Conservation (phyloP, 2,329 filamentous ascomycete genomes). For the Hymenoscyphus albidus region DNA sequence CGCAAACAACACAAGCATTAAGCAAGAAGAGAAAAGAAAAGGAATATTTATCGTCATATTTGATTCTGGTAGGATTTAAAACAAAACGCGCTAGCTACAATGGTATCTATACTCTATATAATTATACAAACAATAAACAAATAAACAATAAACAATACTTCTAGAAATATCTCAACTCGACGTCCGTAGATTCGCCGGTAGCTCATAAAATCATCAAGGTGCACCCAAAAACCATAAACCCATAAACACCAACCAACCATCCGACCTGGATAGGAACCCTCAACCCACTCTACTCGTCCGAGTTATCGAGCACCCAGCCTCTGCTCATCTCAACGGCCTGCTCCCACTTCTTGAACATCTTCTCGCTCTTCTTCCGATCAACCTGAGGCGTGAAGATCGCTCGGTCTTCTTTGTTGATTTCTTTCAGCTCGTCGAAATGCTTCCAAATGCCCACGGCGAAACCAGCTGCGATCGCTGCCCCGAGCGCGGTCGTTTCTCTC, state of each 20-base stretch:
- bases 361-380: slow-evolving; percentile 51
- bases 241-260: not conserved
- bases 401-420: slow-evolving; percentile 66
- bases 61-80: not conserved
- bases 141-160: not conserved
- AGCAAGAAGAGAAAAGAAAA: no score
- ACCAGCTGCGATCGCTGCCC: slow-evolving; percentile 78
- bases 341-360: slow-evolving; percentile 68
- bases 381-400: slow-evolving; percentile 67
- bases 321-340: slow-evolving; percentile 76
- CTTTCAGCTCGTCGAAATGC: slow-evolving; percentile 65
- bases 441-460: slow-evolving; percentile 73
- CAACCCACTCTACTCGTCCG: slow-evolving; percentile 7
- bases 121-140: slow-evolving; percentile 1
- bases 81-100: not conserved
- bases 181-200: slow-evolving; percentile 9
- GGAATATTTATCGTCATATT: no score
- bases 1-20: no score
- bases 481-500: slow-evolving; percentile 79
- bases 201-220: slow-evolving; percentile 4
- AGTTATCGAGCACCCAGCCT: slow-evolving; percentile 53
- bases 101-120: not conserved
- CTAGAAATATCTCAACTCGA: not conserved
- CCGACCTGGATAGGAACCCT: not conserved
- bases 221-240: no score